These are phyloP conservation scores for Fusarium nanum DNA, from an alignment of 2,329 filamentous ascomycete genomes.

Conservation along the genomic window DNA sequence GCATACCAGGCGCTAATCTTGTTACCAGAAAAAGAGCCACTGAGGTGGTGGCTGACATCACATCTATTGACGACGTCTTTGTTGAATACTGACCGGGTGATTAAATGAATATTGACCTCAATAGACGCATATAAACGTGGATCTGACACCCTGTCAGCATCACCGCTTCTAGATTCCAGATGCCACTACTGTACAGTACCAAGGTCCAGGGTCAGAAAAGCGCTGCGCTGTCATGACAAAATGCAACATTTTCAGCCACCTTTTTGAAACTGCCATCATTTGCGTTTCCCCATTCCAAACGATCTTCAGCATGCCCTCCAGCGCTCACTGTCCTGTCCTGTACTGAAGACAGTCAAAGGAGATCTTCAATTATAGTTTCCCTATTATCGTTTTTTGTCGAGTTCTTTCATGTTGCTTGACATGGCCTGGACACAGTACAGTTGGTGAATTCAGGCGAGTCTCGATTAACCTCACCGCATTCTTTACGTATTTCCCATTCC, in stretches of 20 bases:
- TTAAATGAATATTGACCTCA: neutral
- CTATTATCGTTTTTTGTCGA: neutral
- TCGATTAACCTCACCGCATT: conserved; percentile 39
- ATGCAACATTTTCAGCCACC: conserved; percentile 3
- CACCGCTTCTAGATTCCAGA: conserved; percentile 14
- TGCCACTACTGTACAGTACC: neutral
- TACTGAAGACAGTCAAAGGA: neutral
- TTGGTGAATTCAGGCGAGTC: conserved; percentile 26
- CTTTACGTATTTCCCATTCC: neutral
- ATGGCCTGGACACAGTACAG: neutral
- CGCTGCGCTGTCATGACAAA: conserved; percentile 1
- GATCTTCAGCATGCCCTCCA: conserved; percentile 8
- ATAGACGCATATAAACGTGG: conserved; percentile 28
- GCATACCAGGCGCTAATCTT: conserved; percentile 8
- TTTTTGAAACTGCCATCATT: conserved; percentile 9
- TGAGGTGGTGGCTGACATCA: neutral
- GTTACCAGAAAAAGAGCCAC: neutral
- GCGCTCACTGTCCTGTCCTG: neutral
- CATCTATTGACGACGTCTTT: neutral
- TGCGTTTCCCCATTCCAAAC: conserved; percentile 15
- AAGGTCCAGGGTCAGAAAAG: conserved; percentile 26
- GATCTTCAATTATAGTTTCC: neutral
- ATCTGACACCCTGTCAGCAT: conserved; percentile 21
- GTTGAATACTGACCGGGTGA: neutral
- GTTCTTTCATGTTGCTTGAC: neutral